phyloP scores from a whole-genome alignment of 768 basidiomycete genomes.

The Panellus pusillus region DNA sequence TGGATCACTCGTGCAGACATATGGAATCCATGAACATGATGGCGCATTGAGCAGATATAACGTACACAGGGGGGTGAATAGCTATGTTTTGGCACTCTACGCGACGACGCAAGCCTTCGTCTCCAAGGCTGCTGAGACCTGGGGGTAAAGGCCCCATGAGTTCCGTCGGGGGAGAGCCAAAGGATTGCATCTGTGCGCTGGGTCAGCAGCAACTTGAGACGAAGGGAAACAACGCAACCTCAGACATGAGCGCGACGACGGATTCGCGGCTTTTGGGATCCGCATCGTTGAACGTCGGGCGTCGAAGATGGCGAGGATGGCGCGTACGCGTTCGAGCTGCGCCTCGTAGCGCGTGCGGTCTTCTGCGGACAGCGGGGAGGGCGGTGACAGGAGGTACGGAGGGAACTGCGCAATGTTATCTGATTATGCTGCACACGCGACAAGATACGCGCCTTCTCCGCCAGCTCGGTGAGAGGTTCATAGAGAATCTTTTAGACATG shows the following conservation, averaged over 20 bases:
- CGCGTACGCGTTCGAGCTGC: slow-evolving; percentile 56
- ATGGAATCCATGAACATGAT: too few relatives aligned
- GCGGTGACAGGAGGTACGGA: slow-evolving; percentile 62
- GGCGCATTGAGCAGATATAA: too few relatives aligned
- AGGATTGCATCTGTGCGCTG: slow-evolving; percentile 66
- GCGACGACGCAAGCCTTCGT: slow-evolving; percentile 50
- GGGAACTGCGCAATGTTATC: slow-evolving; percentile 60
- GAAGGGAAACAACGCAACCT: slow-evolving; percentile 46
- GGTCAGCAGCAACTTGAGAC: background rate
- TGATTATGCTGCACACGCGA: background rate
- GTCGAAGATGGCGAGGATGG: slow-evolving; percentile 69
- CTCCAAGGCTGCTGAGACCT: slow-evolving; percentile 50
- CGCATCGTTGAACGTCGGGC: slow-evolving; percentile 57
- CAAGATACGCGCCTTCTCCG: slow-evolving; percentile 53
- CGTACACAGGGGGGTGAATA: background rate
- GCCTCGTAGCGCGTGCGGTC: slow-evolving; percentile 65
- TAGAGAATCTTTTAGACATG: slow-evolving; percentile 82
- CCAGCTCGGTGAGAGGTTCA: slow-evolving; percentile 81
- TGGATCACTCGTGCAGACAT: too few relatives aligned
- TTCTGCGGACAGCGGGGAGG: slow-evolving; percentile 48
- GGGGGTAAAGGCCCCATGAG: slow-evolving; percentile 84
- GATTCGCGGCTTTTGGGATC: slow-evolving; percentile 44
- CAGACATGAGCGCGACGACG: slow-evolving; percentile 71
- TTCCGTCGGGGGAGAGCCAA: slow-evolving; percentile 76
- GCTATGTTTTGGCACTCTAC: background rate